Evolutionary conservation across 2,329 filamentous ascomycete genomes (phyloP), one percentile per base, ranked within the genome.

Genomic region (Nakataea oryzae): DNA sequence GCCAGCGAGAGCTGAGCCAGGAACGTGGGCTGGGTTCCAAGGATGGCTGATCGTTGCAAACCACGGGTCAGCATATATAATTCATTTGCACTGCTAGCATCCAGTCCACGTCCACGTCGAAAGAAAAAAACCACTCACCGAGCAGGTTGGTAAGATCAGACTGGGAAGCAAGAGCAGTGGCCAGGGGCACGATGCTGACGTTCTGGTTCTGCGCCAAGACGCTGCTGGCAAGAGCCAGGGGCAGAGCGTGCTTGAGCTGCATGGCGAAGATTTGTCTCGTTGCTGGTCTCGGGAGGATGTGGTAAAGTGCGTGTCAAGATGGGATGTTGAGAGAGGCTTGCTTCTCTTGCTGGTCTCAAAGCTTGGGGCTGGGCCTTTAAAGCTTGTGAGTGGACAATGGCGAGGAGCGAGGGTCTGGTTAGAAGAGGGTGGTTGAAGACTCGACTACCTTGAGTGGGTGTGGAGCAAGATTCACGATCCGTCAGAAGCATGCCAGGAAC

Each of bases 1-100:
- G 54, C 54, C 14, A 62, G 61, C n/a, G 60, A 59, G 3, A 56
- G 47, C 61, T 62, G 61, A 14, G 56, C 47, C 47, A 59, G 28
- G 30, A 59, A 59, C 29, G 61, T 62, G 8, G 57, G 61, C 61
- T 59, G 57, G 9, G 62, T 57, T 1, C 29, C 32, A 34, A 59
- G 61, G 28, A 62, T 13, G 47, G 34, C 58, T 60, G 57, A 6
- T 24, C 13, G 54, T 7, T 27, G 28, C 54, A 17, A 11, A 34
- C 11, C 12, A 24, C 9, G 41, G n/a, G 21, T n/a, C 9, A 60
- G 32, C 11, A 21, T 34, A 17, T 32, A 28, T 11, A 57, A 28
- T 28, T 34, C 5, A 32, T 9, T 47, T 47, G 9, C 41, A 11
- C 21, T 47, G 9, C 41, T 47, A 21, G 17, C 26, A 56, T 56